phyloP scores from a whole-genome alignment of 371 early-diverging fungal genomes.

The Lichtheimia hyalospora region DNA sequence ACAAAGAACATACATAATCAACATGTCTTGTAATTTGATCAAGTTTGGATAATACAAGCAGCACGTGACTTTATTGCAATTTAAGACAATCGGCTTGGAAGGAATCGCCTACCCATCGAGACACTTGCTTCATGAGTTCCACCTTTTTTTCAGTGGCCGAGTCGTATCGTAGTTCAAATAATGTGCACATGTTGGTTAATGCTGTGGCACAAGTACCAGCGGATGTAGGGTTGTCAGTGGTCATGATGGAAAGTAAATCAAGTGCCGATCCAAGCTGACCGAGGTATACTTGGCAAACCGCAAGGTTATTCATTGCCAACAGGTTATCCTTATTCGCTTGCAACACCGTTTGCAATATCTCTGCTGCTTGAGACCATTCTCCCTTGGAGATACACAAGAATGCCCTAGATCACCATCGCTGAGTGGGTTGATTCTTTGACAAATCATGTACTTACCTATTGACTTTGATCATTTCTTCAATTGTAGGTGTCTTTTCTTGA shows the following conservation, averaged over 20 bases:
- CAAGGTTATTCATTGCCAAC: slow-evolving; percentile 57
- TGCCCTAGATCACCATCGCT: slow-evolving; percentile 21
- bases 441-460: slow-evolving; percentile 31
- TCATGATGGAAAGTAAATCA: slow-evolving; percentile 28
- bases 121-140: slow-evolving; percentile 51
- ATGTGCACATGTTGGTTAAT: slow-evolving; percentile 59
- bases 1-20: too few relatives aligned
- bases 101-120: slow-evolving; percentile 62
- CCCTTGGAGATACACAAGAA: slow-evolving; percentile 52
- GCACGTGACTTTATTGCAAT: slow-evolving; percentile 22
- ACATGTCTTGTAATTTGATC: too few relatives aligned
- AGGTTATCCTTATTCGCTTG: slow-evolving; percentile 50
- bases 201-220: slow-evolving; percentile 58
- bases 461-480: slow-evolving; percentile 41
- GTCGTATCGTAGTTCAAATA: slow-evolving; percentile 61
- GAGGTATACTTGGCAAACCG: slow-evolving; percentile 58
- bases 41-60: too few relatives aligned
- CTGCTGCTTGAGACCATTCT: slow-evolving; percentile 53
- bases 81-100: slow-evolving; percentile 54
- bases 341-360: slow-evolving; percentile 44
- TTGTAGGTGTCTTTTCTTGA: slow-evolving; percentile 14
- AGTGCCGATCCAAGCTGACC: slow-evolving; percentile 49
- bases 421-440: background rate
- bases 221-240: slow-evolving; percentile 32
- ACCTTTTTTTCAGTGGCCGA: slow-evolving; percentile 49